Percentiles rank a stretch among this genome's conserved stretches.
These are phyloP conservation scores for Penicillium roqueforti DNA, from an alignment of 495 filamentous ascomycete genomes.

Conservation along the genomic window DNA sequence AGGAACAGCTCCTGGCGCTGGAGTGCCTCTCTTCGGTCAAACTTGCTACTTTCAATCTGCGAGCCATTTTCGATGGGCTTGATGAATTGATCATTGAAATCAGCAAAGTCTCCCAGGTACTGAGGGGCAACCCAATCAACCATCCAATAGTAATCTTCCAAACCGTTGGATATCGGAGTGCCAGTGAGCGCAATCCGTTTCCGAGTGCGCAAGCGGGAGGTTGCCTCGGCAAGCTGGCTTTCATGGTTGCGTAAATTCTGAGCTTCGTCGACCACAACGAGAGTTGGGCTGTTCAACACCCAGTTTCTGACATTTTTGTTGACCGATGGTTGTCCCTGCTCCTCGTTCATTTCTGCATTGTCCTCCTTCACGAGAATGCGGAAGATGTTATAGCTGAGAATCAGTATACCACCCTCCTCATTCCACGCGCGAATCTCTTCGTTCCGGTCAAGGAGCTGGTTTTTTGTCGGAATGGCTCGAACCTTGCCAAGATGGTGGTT, in stretches of 20 bases:
- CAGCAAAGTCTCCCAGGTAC: conserved; percentile 60
- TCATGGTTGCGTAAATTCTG: conserved; percentile 68
- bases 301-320: conserved; percentile 33
- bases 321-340: conserved; percentile 33
- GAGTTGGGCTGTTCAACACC: conserved; percentile 57
- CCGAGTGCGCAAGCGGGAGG: conserved; percentile 56
- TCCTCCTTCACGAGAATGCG: conserved; percentile 24
- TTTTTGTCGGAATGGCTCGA: conserved; percentile 24
- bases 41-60: conserved; percentile 53
- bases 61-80: conserved; percentile 71
- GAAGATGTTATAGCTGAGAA: conserved; percentile 72
- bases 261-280: conserved; percentile 87
- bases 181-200: conserved; percentile 84
- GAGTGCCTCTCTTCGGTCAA: conserved; percentile 53
- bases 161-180: conserved; percentile 78
- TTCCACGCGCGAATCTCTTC: conserved; percentile 55
- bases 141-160: conserved; percentile 78
- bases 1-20: conserved; percentile 69
- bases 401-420: conserved; percentile 61
- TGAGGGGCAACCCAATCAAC: conserved; percentile 83
- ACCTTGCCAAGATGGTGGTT: conserved; percentile 46
- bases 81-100: conserved; percentile 66
- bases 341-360: not conserved
- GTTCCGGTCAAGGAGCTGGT: conserved; percentile 30
- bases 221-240: conserved; percentile 48